Base-by-base conservation (phyloP, 805 yeast species). In the Pichia manshurica region DNA sequence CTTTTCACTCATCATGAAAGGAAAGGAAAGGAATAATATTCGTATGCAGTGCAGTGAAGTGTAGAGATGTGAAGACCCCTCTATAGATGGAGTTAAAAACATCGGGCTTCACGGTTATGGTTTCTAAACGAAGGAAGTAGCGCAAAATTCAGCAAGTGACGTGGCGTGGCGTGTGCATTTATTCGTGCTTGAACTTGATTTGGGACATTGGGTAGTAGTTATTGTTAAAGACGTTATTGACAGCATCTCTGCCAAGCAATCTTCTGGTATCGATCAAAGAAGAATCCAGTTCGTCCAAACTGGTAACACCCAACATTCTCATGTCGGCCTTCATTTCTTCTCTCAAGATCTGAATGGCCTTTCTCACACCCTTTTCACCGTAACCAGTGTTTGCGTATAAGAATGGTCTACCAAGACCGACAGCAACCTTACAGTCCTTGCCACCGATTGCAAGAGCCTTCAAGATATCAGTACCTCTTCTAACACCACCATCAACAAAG, bases 371-470 rank as follows among this genome's bases (percentile, higher is more conserved):
- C 6, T 70, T 80, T 55, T 78, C 87, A 10, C 95, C 95, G 53
- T 85, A 87, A 1, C 87, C 73, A n/a, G 86, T 54, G 35, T 55
- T 55, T 4, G 58, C 58, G 44, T 81, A 82, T 35, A 81, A 56
- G 60, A 81, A 75, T 5, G 84, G 81, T 60, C 87, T 69, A 32
- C 87, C 87, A 19, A 82, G 59, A 29, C 88, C 87, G 28, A 81
- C 87, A 23, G 85, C 87, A 41, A 82, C 64, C 32, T 84, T 86
- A 28, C 81, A 86, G 54, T 86, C 83, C 51, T 73, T 42, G 39
- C 91, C 93, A 17, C 93, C 93, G 10, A 85, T 70, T 46, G 87
- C 81, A n/a, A 85, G 63, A 0, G 91, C 91, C 59, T 85, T 85
- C 47, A 85, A 56, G 17, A 85, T 66, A 60, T 85, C 93, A 15